These are phyloP conservation scores for Saxophila tyrrhenica DNA, from an alignment of 495 filamentous ascomycete species.

Conservation along the genomic window DNA sequence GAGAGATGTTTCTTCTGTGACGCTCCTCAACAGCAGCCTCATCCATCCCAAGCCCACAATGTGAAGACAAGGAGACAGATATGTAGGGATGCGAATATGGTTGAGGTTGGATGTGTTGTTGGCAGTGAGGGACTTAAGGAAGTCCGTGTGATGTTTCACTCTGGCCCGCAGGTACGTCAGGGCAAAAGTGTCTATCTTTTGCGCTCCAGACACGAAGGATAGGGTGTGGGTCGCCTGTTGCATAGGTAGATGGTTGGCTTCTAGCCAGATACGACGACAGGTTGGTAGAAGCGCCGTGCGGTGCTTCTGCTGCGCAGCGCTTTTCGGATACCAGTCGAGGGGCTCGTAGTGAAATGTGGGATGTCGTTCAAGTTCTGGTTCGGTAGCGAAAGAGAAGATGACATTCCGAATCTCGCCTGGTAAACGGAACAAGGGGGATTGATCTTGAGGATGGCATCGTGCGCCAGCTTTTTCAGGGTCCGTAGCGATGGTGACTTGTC, in stretches of 20 bases:
- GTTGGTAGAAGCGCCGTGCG: neutral
- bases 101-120: neutral
- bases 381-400: neutral
- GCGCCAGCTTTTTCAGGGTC: neutral
- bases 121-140: neutral
- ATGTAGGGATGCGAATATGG: neutral
- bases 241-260: neutral
- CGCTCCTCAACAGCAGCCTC: neutral
- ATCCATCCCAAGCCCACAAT: neutral
- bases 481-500: neutral
- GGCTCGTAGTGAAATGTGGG: neutral
- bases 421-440: neutral
- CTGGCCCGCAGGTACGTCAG: no score
- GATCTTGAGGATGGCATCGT: neutral
- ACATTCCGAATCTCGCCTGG: neutral
- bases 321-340: no score
- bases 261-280: neutral
- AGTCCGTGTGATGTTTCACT: neutral
- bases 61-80: neutral
- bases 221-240: neutral
- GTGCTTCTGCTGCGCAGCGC: no score
- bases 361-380: neutral
- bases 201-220: neutral
- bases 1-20: no score
- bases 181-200: no score